Evolutionary conservation across 192 early-diverging fungal genomes (phyloP).

Genomic region (Podila epigama): DNA sequence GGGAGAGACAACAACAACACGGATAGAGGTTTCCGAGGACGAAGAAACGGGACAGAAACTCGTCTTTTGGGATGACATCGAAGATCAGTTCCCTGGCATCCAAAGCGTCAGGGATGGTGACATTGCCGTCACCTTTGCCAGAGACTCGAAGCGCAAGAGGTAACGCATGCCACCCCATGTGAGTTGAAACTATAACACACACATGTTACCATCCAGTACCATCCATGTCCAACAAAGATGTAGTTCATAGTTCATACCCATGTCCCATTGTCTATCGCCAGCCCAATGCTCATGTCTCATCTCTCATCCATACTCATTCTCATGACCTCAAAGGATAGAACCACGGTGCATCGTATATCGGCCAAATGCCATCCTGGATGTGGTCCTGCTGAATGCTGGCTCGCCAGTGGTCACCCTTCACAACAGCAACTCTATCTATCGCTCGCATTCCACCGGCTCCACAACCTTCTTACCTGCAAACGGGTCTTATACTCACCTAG

Average conservation of each 20-base stretch:
- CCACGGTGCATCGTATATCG: conserved; percentile 25
- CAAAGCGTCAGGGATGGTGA: background rate
- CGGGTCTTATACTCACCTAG: background rate
- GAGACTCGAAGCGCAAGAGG: background rate
- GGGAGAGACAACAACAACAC: background rate
- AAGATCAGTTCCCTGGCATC: conserved; percentile 1
- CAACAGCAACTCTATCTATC: background rate
- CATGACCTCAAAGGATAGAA: conserved; percentile 24
- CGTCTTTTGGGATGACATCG: conserved; percentile 3
- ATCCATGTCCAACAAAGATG: too few relatives aligned
- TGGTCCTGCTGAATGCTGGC: background rate
- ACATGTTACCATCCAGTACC: too few relatives aligned
- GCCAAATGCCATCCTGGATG: conserved; percentile 13
- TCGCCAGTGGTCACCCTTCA: background rate
- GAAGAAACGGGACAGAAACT: background rate
- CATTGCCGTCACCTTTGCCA: conserved; percentile 3
- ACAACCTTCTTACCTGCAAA: background rate
- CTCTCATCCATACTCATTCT: background rate
- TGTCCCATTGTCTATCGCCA: too few relatives aligned
- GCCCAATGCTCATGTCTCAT: background rate
- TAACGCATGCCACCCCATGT: too few relatives aligned
- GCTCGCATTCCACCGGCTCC: background rate
- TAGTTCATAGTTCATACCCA: too few relatives aligned
- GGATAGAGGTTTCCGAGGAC: background rate
- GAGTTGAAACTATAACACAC: too few relatives aligned